A percentile compares a stretch with the other conserved stretches of the same genome.
These are phyloP conservation scores for Phanerochaete sordida DNA, from an alignment of 768 basidiomycete genomes.

Conservation along the genomic window DNA sequence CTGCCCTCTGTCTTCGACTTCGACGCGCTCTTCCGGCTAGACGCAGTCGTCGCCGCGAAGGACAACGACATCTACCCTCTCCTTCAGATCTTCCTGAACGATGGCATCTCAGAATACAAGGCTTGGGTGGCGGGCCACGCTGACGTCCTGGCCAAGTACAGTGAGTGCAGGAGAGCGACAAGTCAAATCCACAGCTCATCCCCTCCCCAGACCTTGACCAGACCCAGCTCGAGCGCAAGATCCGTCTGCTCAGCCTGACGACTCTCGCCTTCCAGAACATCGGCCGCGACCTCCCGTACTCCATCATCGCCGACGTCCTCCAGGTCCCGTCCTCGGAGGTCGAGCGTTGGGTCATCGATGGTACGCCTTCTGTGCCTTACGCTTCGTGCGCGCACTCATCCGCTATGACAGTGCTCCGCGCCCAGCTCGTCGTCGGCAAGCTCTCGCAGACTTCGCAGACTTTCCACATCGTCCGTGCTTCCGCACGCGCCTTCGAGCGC, in stretches of 20 bases:
- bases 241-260: constrained; percentile 72
- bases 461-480: constrained; percentile 69
- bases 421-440: constrained; percentile 75
- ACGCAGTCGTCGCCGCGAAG: constrained; percentile 61
- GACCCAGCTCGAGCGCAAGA: constrained; percentile 68
- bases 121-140: constrained; percentile 55
- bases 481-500: constrained; percentile 70
- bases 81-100: constrained; percentile 70
- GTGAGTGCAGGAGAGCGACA: constrained; percentile 31
- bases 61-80: constrained; percentile 71
- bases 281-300: constrained; percentile 70
- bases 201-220: constrained; percentile 48
- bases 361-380: constrained; percentile 33
- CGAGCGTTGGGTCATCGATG: constrained; percentile 87
- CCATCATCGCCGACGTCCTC: constrained; percentile 61
- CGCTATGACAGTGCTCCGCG: constrained; percentile 62
- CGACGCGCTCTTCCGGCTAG: constrained; percentile 74
- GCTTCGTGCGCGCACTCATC: constrained; percentile 1
- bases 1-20: constrained; percentile 74
- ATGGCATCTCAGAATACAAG: constrained; percentile 58
- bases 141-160: constrained; percentile 47
- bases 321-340: constrained; percentile 65
- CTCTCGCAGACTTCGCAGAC: constrained; percentile 78
- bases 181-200: neutral
- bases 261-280: constrained; percentile 76